Conservation (phyloP, 2,329 filamentous ascomycete species). For the Microdochium bolleyi region DNA sequence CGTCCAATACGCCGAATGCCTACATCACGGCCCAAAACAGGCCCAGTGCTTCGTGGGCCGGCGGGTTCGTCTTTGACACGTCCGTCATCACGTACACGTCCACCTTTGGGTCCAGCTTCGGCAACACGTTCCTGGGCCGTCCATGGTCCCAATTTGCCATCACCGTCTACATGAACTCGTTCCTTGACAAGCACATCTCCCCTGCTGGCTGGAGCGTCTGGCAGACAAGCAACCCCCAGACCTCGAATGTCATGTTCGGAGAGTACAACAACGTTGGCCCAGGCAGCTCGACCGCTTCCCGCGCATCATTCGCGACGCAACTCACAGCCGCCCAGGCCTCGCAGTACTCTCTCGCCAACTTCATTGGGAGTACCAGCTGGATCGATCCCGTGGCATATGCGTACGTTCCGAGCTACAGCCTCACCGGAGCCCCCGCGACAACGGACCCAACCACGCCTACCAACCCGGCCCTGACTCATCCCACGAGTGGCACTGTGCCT, state of each 20-base stretch:
- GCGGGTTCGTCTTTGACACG: conserved; percentile 23
- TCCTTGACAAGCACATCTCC: conserved; percentile 23
- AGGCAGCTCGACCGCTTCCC: conserved; percentile 20
- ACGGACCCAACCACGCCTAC: conserved; percentile 11
- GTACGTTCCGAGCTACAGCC: conserved; percentile 23
- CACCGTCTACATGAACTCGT: conserved; percentile 25
- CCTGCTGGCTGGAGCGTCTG: conserved; percentile 21
- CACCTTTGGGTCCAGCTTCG: conserved; percentile 7
- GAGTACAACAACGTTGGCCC: conserved; percentile 21
- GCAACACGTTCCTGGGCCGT: conserved; percentile 13
- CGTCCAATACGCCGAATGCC: conserved; percentile 21
- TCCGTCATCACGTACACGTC: conserved; percentile 13
- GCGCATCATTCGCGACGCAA: conserved; percentile 25
- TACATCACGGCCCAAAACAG: conserved; percentile 24
- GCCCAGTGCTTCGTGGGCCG: conserved; percentile 15
- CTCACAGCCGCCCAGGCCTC: conserved; percentile 22
- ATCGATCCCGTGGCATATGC: conserved; percentile 30
- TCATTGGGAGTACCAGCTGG: conserved; percentile 31
- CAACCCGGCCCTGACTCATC: conserved; percentile 24
- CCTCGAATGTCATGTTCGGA: conserved; percentile 23
- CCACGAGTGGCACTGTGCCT: conserved; percentile 29
- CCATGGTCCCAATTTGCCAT: conserved; percentile 17
- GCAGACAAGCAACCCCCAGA: conserved; percentile 22
- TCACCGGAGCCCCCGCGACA: conserved; percentile 12
- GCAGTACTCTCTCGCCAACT: conserved; percentile 24